A percentile compares a stretch with the other conserved stretches of the same genome.
Conservation (phyloP, 1,139 yeast species). For the Magnusiomyces tetraspermus region DNA sequence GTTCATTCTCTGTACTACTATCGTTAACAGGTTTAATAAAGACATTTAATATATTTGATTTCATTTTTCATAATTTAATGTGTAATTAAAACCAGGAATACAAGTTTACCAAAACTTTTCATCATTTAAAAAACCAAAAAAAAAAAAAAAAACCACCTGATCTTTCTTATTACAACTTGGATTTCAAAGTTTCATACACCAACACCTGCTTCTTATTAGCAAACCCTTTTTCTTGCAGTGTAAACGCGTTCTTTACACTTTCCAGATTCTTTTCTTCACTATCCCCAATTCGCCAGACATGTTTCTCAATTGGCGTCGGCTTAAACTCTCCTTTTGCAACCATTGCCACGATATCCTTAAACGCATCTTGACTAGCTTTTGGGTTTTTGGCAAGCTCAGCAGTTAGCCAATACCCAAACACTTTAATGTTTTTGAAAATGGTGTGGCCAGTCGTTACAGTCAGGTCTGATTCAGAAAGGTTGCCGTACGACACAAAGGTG, state of each 20-base stretch:
- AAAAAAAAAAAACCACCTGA: no score
- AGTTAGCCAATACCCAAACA: conserved; percentile 83
- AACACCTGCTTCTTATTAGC: conserved; percentile 38
- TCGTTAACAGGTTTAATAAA: no score
- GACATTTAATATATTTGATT: no score
- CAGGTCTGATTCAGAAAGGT: conserved; percentile 85
- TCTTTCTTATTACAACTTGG: no score
- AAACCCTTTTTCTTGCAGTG: conserved; percentile 34
- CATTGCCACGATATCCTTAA: conserved; percentile 39
- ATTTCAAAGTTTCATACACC: conserved; percentile 17
- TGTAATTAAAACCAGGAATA: no score
- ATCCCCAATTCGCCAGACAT: conserved; percentile 35
- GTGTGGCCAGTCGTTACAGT: conserved; percentile 58
- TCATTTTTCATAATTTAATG: no score
- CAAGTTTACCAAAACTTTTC: no score
- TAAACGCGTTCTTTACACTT: conserved; percentile 45
- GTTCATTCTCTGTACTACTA: no score
- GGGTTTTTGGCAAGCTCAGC: conserved; percentile 71
- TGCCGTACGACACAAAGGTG: conserved; percentile 79
- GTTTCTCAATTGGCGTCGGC: conserved; percentile 51
- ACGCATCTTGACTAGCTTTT: no score
- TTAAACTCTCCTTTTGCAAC: conserved; percentile 42
- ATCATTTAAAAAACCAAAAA: no score
- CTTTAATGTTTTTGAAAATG: conserved; percentile 77
- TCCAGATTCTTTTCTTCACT: conserved; percentile 45